Conservation (phyloP, 768 basidiomycete species). For the Glaciozyma antarctica region DNA sequence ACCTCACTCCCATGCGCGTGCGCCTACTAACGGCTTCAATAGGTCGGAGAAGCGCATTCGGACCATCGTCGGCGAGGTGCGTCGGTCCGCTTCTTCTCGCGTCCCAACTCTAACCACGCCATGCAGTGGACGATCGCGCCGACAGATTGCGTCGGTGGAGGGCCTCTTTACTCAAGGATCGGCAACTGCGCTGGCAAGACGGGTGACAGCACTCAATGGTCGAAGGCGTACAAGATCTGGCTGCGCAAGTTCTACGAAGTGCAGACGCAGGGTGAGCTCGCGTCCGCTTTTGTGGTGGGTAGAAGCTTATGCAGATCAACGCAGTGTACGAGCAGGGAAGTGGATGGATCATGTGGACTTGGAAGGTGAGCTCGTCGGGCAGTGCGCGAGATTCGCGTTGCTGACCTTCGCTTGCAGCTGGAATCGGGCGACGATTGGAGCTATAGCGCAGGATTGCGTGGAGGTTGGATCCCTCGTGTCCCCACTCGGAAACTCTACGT, state of each 20-base stretch:
- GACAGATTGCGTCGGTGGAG: constrained; percentile 36
- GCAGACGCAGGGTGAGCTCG: constrained; percentile 42
- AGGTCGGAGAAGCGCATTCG: constrained; percentile 3
- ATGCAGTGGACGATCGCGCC: constrained; percentile 36
- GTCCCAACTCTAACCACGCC: no score
- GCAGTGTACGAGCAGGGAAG: constrained; percentile 37
- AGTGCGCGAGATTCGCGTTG: not conserved
- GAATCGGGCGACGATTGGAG: constrained; percentile 82
- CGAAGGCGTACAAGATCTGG: constrained; percentile 67
- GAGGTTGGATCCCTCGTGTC: constrained; percentile 73
- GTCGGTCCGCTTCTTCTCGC: no score
- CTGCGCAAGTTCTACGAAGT: constrained; percentile 75
- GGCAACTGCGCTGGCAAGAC: constrained; percentile 43
- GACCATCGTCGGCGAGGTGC: constrained; percentile 27
- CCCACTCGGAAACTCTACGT: constrained; percentile 48
- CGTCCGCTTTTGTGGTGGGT: no score
- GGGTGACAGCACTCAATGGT: constrained; percentile 65
- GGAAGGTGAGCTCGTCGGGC: constrained; percentile 3
- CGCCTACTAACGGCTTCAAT: no score
- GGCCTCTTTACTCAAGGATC: constrained; percentile 35
- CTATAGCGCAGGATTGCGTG: constrained; percentile 46
- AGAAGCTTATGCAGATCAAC: no score
- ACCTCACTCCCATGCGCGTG: no score
- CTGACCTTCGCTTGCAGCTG: not conserved
- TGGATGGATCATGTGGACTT: constrained; percentile 38